Evolutionary conservation across 805 yeast genomes (phyloP), one percentile per base, ranked within the genome.

Genomic region (Yarrowia bubula): DNA sequence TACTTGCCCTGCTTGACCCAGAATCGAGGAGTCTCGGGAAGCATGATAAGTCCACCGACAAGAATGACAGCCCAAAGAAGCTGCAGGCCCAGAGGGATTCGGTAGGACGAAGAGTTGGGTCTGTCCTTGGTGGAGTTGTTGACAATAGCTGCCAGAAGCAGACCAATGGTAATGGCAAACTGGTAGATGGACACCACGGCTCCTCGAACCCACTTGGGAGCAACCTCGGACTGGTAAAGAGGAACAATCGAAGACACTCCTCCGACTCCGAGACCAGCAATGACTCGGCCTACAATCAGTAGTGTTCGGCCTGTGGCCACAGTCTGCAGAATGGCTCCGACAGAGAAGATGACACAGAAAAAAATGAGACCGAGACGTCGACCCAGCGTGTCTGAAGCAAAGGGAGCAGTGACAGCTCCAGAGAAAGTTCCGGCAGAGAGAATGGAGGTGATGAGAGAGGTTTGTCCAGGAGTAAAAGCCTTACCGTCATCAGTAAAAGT

Each of bases 1-100:
- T 68, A 81, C 77, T 41, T 88, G 74, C 87, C 86, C 68, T 86
- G 85, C 71, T 85, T 84, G 8, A 90, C 91, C 72, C 81, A 87
- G 73, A 79, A 90, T 66, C 96, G 79, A 0, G 96, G 96, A 55
- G 90, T 83, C 72, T 90, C 96, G 0, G 96, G 96, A 17, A 90
- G 75, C 35, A 84, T 81, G 43, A 83, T 71, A 89, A 90, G 86
- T 4, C 96, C 95, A 5, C 79, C 68, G 2, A 86, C 82, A n/a
- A 90, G 76, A 10, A 83, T 90, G 66, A 90, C 88, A 11, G 96
- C 95, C 93, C 96, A 90, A 75, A 83, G 63, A 88, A 88, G 65
- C 88, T 90, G 73, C n/a, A 87, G 79, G 14, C 93, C 96, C 41
- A 89, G 87, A 1, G 88, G 88, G 4, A 87, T 0, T 93, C 95